Conservation (phyloP, 306 rosid genomes). For the Citrullus amarus region DNA sequence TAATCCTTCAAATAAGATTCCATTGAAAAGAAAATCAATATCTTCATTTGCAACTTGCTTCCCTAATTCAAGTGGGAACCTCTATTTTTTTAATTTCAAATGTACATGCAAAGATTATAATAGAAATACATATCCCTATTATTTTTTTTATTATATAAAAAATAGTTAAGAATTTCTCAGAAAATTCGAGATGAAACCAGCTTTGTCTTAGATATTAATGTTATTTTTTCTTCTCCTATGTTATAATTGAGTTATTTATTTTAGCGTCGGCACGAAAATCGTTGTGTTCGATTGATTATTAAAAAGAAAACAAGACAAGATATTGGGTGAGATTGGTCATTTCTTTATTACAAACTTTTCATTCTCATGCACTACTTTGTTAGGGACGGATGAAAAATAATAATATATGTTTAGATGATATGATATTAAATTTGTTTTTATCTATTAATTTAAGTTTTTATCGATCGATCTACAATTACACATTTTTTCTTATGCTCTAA, state of each 20-base stretch:
- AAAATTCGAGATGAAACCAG: background rate
- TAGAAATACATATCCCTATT: background rate
- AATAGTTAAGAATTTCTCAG: background rate
- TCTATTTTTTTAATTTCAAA: background rate
- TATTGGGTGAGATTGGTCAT: background rate
- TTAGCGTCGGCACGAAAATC: constrained; percentile 8
- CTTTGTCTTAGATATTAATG: background rate
- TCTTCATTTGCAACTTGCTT: background rate
- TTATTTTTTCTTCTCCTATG: background rate
- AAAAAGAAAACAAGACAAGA: background rate
- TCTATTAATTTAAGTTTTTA: too few relatives aligned
- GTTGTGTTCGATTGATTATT: background rate
- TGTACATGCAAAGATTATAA: background rate
- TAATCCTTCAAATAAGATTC: background rate
- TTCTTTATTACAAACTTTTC: background rate
- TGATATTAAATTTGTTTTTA: too few relatives aligned
- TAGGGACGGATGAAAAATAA: background rate
- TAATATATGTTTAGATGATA: too few relatives aligned
- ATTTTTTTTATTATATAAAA: background rate
- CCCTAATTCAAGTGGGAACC: background rate
- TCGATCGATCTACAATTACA: too few relatives aligned
- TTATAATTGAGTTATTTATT: background rate
- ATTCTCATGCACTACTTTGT: constrained; percentile 2
- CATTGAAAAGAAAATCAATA: background rate
- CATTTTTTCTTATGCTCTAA: background rate